Percentiles rank a stretch among this genome's conserved stretches.
phyloP scores from a whole-genome alignment of 768 basidiomycete species.

The Lentinula sp. region DNA sequence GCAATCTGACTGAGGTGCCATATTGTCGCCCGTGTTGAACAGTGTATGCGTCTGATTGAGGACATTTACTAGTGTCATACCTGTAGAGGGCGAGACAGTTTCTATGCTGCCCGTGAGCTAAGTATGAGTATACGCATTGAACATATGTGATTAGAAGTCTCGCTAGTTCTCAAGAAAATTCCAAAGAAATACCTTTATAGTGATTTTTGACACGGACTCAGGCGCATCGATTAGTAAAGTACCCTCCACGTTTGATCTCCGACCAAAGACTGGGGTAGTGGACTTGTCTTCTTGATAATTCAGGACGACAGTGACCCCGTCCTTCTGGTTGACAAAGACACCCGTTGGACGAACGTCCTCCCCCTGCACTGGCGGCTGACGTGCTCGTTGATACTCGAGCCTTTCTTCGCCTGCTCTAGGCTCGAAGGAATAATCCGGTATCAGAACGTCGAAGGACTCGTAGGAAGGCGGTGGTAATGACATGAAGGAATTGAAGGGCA shows the following conservation, averaged over 20 bases:
- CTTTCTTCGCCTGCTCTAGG: conserved; percentile 1
- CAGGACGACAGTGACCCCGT: neutral
- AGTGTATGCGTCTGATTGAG: neutral
- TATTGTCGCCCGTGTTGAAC: neutral
- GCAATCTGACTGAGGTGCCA: neutral
- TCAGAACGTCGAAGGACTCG: neutral
- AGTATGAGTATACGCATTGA: neutral
- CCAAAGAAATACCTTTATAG: neutral
- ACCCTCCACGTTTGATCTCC: neutral
- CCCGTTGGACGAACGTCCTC: neutral
- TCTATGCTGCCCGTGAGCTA: neutral
- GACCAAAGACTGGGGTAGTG: neutral
- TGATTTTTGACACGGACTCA: neutral
- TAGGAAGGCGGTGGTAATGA: neutral
- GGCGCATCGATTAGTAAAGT: neutral
- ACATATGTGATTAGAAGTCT: neutral
- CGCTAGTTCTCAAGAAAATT: too few species aligned
- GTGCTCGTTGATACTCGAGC: neutral
- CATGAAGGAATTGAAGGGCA: neutral
- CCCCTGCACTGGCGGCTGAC: neutral
- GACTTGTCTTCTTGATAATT: conserved; percentile 3
- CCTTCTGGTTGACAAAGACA: neutral
- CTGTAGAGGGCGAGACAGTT: neutral
- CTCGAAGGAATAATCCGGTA: conserved; percentile 2
- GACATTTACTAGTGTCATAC: neutral